Evolutionary conservation across 2,329 filamentous ascomycete species (phyloP).

Genomic region (Pseudophaeomoniella oleicola): DNA sequence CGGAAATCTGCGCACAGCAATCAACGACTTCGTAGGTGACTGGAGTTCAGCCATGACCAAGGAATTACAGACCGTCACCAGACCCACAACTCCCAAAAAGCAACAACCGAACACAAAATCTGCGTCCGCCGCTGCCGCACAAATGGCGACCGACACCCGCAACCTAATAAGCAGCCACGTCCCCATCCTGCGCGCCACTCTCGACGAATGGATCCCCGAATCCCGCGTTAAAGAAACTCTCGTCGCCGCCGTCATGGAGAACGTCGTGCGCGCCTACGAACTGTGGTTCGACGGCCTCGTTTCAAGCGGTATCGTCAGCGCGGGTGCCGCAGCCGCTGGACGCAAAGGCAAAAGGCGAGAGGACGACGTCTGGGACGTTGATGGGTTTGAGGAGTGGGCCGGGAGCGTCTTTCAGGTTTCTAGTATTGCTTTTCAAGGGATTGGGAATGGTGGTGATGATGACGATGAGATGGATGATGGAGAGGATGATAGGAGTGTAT

Average conservation of each 20-base stretch:
- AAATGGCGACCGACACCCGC: slow-evolving; percentile 33
- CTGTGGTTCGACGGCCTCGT: slow-evolving; percentile 35
- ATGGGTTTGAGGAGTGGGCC: slow-evolving; percentile 50
- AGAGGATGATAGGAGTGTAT: slow-evolving; percentile 1
- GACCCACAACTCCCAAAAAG: slow-evolving; percentile 9
- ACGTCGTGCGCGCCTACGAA: slow-evolving; percentile 48
- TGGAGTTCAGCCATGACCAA: slow-evolving; percentile 44
- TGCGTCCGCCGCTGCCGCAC: slow-evolving; percentile 17
- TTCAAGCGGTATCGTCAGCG: slow-evolving; percentile 15
- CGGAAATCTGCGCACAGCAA: slow-evolving; percentile 44
- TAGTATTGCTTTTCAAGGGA: slow-evolving; percentile 19
- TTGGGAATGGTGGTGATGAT: slow-evolving; percentile 3
- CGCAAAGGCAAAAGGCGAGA: slow-evolving; percentile 45
- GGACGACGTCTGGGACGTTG: slow-evolving; percentile 49
- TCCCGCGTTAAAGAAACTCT: slow-evolving; percentile 50
- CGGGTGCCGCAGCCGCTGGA: slow-evolving; percentile 18
- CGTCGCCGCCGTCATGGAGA: slow-evolving; percentile 50
- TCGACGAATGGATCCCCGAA: slow-evolving; percentile 51
- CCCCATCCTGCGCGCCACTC: slow-evolving; percentile 36
- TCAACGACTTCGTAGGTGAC: slow-evolving; percentile 50
- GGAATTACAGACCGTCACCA: slow-evolving; percentile 12
- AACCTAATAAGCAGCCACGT: slow-evolving; percentile 44
- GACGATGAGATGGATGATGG: neutral
- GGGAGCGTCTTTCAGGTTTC: slow-evolving; percentile 44
- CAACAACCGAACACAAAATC: slow-evolving; percentile 18